These are phyloP conservation scores for Phaeosphaeriaceae sp. DNA, from an alignment of 2,329 filamentous ascomycete genomes.

Conservation along the genomic window DNA sequence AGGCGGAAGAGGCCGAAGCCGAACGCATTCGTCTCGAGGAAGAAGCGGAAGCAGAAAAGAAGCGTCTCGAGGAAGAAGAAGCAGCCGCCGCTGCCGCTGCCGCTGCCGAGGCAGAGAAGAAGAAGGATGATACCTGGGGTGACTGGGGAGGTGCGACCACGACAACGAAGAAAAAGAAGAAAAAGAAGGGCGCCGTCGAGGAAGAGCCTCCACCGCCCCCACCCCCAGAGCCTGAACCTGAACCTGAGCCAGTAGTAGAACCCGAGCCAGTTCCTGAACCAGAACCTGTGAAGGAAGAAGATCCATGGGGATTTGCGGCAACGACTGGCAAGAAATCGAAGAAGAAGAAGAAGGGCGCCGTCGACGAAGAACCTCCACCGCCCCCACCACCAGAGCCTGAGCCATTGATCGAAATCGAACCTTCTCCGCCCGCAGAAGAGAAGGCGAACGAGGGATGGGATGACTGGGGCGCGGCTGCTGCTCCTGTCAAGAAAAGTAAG, in stretches of 20 bases:
- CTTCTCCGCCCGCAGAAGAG: constrained; percentile 26
- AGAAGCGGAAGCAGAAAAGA: constrained; percentile 31
- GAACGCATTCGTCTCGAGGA: constrained; percentile 33
- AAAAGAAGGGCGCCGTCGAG: constrained; percentile 27
- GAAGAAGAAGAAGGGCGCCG: constrained; percentile 38
- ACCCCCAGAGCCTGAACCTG: constrained; percentile 24
- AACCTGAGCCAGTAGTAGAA: constrained; percentile 44
- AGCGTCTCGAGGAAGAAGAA: constrained; percentile 32
- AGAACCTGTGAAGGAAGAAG: constrained; percentile 35
- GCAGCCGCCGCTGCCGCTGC: constrained; percentile 25
- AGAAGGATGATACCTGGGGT: constrained; percentile 43
- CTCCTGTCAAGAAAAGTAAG: constrained; percentile 31
- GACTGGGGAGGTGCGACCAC: constrained; percentile 24
- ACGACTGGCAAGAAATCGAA: constrained; percentile 40
- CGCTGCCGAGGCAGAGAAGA: constrained; percentile 34
- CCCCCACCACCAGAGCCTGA: constrained; percentile 18
- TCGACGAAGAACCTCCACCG: constrained; percentile 26
- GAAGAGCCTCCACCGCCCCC: constrained; percentile 26
- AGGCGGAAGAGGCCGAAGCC: constrained; percentile 34
- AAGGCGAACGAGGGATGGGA: constrained; percentile 34
- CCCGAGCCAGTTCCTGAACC: constrained; percentile 1
- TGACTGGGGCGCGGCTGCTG: constrained; percentile 28
- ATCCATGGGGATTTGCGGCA: constrained; percentile 30
- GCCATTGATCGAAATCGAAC: constrained; percentile 36
- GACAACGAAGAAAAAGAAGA: constrained; percentile 48